These are phyloP conservation scores for Gaertneriomyces semiglobifer DNA, from an alignment of 192 early-diverging fungal genomes.

Conservation along the genomic window DNA sequence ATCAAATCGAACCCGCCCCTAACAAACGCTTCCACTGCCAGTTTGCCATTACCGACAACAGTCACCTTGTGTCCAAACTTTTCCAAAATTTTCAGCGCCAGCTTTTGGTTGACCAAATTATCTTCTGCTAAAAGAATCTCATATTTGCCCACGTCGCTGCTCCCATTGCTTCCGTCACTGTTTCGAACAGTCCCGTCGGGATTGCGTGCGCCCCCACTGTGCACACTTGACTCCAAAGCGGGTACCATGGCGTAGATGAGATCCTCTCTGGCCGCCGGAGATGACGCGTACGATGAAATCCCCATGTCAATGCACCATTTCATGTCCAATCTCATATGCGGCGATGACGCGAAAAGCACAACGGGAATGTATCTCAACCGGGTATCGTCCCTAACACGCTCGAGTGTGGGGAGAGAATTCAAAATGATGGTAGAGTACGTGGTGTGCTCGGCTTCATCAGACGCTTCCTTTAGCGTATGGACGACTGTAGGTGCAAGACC, in stretches of 20 bases:
- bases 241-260: slow-evolving; percentile 68
- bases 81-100: slow-evolving; percentile 29
- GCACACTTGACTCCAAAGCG: slow-evolving; percentile 65
- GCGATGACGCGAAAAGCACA: slow-evolving; percentile 58
- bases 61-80: slow-evolving; percentile 67
- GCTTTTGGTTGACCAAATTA: slow-evolving; percentile 82
- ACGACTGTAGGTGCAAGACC: slow-evolving; percentile 13
- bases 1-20: slow-evolving; percentile 61
- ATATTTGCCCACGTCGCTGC: slow-evolving; percentile 42
- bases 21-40: slow-evolving; percentile 69
- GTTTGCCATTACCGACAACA: slow-evolving; percentile 70
- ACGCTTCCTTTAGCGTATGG: slow-evolving; percentile 8
- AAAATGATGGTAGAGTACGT: slow-evolving; percentile 29
- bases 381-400: slow-evolving; percentile 23
- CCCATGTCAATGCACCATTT: slow-evolving; percentile 50
- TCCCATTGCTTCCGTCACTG: slow-evolving; percentile 1
- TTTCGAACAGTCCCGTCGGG: slow-evolving; percentile 57
- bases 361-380: slow-evolving; percentile 70
- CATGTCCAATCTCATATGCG: slow-evolving; percentile 58
- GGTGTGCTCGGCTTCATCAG: slow-evolving; percentile 13
- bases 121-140: slow-evolving; percentile 81
- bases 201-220: slow-evolving; percentile 36
- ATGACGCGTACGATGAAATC: slow-evolving; percentile 68
- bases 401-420: slow-evolving; percentile 14
- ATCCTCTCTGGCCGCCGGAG: slow-evolving; percentile 58